These are phyloP conservation scores for Neurospora sp. DNA, from an alignment of 2,329 filamentous ascomycete genomes.

Conservation along the genomic window DNA sequence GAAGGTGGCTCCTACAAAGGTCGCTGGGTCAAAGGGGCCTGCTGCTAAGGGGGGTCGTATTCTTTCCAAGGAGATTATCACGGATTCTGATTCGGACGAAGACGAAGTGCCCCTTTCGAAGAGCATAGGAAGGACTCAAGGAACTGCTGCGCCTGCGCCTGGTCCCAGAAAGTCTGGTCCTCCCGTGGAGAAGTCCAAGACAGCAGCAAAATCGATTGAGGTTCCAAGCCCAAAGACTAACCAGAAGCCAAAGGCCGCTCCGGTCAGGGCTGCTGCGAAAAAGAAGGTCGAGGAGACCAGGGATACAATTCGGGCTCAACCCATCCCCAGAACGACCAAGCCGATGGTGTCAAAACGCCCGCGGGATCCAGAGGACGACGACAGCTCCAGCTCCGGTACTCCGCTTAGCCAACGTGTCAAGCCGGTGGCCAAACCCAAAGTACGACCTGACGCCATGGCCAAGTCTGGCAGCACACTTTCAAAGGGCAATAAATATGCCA, in stretches of 20 bases:
- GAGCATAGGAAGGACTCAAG: slow-evolving; percentile 20
- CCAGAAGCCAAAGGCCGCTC: slow-evolving; percentile 27
- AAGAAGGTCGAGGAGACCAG: slow-evolving; percentile 11
- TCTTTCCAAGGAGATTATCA: slow-evolving; percentile 46
- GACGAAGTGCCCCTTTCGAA: slow-evolving; percentile 36
- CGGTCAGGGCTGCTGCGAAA: slow-evolving; percentile 10
- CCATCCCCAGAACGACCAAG: slow-evolving; percentile 20
- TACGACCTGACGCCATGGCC: not conserved
- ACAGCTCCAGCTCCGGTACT: slow-evolving; percentile 50
- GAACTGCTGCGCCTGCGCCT: slow-evolving; percentile 1
- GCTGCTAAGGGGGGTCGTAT: slow-evolving; percentile 33
- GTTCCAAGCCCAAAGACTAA: not conserved
- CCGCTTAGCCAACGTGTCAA: slow-evolving; percentile 50
- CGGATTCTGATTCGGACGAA: slow-evolving; percentile 45
- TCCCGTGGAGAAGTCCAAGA: slow-evolving; percentile 15
- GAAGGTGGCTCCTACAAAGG: slow-evolving; percentile 35
- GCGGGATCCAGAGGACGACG: slow-evolving; percentile 43
- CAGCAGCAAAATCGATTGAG: slow-evolving; percentile 15
- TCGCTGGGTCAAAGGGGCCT: slow-evolving; percentile 25
- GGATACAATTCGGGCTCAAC: slow-evolving; percentile 23
- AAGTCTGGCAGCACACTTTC: not conserved
- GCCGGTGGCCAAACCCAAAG: slow-evolving; percentile 19
- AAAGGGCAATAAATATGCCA: slow-evolving; percentile 45
- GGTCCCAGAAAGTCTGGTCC: slow-evolving; percentile 16
- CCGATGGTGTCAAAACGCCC: slow-evolving; percentile 37